phyloP scores from a whole-genome alignment of 352 stramenopile species.

The Aphanomyces stellatus region DNA sequence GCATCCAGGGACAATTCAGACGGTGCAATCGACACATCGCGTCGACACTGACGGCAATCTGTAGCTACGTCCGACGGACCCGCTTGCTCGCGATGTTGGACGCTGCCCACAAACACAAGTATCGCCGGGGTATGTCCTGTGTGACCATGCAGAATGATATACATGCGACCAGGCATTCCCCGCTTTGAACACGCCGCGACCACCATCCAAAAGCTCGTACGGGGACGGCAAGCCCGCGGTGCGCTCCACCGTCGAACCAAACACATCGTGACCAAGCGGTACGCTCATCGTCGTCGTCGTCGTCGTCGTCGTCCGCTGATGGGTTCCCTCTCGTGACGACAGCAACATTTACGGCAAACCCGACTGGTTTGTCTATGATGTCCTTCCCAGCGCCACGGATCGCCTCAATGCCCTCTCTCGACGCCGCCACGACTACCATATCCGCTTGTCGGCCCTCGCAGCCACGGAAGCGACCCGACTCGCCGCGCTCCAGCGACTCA shows the following conservation, averaged over 20 bases:
- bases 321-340: no score
- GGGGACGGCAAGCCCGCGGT: conserved; percentile 26
- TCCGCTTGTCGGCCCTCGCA: no score
- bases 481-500: background rate
- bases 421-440: no score
- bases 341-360: conserved; percentile 19
- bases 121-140: no score
- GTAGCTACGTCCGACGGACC: conserved; percentile 21
- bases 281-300: conserved; percentile 26
- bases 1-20: conserved; percentile 25
- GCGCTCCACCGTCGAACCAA: conserved; percentile 25
- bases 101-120: no score
- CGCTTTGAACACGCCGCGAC: conserved; percentile 29
- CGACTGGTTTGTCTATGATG: background rate
- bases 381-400: no score
- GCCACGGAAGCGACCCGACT: background rate
- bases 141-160: no score
- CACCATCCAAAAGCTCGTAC: conserved; percentile 39
- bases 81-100: no score
- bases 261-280: background rate
- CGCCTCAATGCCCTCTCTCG: no score
- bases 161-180: conserved; percentile 27
- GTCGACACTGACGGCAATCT: conserved; percentile 12
- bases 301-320: conserved; percentile 22
- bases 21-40: conserved; percentile 2